phyloP scores from a whole-genome alignment of 257 asterid species.

The Ajuga chamaepitys region DNA sequence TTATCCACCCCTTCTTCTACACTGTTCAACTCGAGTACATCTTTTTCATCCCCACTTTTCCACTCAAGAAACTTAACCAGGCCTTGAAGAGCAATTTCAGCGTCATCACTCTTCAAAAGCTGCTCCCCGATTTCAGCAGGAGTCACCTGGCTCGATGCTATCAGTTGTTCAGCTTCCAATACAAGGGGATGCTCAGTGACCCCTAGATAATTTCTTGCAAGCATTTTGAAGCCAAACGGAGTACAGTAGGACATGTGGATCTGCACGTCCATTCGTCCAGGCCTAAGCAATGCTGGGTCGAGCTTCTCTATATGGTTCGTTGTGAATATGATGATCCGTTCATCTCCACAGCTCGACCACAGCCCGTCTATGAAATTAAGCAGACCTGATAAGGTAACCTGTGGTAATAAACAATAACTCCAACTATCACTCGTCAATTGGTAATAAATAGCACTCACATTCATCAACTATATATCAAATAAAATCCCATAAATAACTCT shows the following conservation, averaged over 20 bases:
- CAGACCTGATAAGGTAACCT: slow-evolving; percentile 62
- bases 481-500: no score
- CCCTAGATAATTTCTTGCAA: slow-evolving; percentile 30
- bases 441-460: no score
- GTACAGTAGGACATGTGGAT: slow-evolving; percentile 55
- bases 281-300: slow-evolving; percentile 47
- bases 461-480: no score
- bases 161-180: slow-evolving; percentile 14
- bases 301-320: slow-evolving; percentile 52
- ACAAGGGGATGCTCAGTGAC: slow-evolving; percentile 23
- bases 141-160: slow-evolving; percentile 32
- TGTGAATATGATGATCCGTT: slow-evolving; percentile 50
- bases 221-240: slow-evolving; percentile 31
- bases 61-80: slow-evolving; percentile 31
- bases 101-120: slow-evolving; percentile 28
- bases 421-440: no score
- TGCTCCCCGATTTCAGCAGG: slow-evolving; percentile 60
- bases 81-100: slow-evolving; percentile 27
- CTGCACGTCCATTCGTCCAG: slow-evolving; percentile 65
- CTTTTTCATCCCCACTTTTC: slow-evolving; percentile 2
- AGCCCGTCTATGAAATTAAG: slow-evolving; percentile 60
- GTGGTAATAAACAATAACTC: not conserved
- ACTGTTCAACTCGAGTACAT: not conserved
- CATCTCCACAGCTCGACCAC: slow-evolving; percentile 68
- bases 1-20: not conserved